Base-by-base conservation (phyloP, 2,329 filamentous ascomycete genomes). In the Trichoderma sp. region DNA sequence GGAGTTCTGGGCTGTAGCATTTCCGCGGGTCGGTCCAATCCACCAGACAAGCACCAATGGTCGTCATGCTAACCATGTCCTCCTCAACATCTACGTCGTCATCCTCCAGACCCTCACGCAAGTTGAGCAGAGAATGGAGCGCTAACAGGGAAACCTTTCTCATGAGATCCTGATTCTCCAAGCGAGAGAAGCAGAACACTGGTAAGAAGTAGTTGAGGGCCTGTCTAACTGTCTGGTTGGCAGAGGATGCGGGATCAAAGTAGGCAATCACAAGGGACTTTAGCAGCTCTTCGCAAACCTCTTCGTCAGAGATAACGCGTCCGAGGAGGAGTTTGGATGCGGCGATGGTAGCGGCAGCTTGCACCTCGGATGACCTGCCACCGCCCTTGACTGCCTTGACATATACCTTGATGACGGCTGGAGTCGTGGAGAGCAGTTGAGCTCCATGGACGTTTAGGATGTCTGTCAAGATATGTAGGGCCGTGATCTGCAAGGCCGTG, bases 1-100 rank as follows among this genome's bases (percentile, higher is more conserved):
- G 74, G 1, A 80, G 73, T 5, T 79, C 82, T 71, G 81, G 84
- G 67, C 77, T 85, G 79, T 80, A 91, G 80, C 81, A 92, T 78
- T 96, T 94, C 59, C 94, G 85, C 42, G 94, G 93, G 77, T 98
- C 94, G 0, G 94, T 98, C 95, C 94, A 98, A 77, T 98, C 94
- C 0, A 94, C 88, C 8, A 98, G 81, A 74, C 93, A 94, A 3
- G 92, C 89, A 1, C 92, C 93, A 68, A 97, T 92, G 3, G 89
- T 87, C 52, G 87, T 86, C 71, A 96, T 86, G 72, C 90, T 89
- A 9, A 94, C 91, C 88, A 96, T 93, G 71, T 89, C 90, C 68
- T 91, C 90, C 42, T 87, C 87, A 12, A 91, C 87, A 60, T 93
- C 91, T 19, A 89, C 89, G 58, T 92, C 90, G 35, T 92, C 90